Evolutionary conservation across 257 asterid species (phyloP), one percentile per base, ranked within the genome.

Genomic region (Leonotis leonurus): DNA sequence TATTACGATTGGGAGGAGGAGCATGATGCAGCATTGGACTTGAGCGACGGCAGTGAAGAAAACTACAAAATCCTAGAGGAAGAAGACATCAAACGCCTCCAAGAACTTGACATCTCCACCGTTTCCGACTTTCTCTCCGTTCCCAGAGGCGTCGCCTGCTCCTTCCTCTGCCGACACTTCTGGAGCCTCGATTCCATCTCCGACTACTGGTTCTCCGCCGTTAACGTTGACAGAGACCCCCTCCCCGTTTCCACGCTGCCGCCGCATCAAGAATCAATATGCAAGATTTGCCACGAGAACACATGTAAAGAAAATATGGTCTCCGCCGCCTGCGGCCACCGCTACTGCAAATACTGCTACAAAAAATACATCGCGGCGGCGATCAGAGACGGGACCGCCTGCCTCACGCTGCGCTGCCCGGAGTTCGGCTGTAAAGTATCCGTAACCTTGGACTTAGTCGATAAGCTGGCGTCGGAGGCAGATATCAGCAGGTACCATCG

Each of bases 151-250:
- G 45, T 18, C 1, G 73, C 87, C 11, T 63, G 66, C 14, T 13
- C 49, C 11, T 75, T 81, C 1, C 57, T 78, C 22, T 17, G 22
- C 30, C 33, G 8, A 3, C 36, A 66, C 33, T 49, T 39, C 2
- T 78, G 92, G 92, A 50, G 36, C 26, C 78, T 43, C 6, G 21
- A 14, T 53, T 22, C 50, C 25, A 63, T 66, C 4, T 71, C 67
- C 67, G 86, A 84, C 5, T 46, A 65, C 6, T 84, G 92, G 88
- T 75, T 79, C n/a, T 44, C 77, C 11, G 56, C 17, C 18, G 52
- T 12, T n/a, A n/a, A 18, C 13, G 17, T 13, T 8, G 29, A 18
- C 27, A 18, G 6, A 11, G 24, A 49, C 8, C 17, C 33, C 14
- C 1, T 2, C 2, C 16, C 55, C 30, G 5, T 12, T 2, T 11